Evolutionary conservation across 2,329 filamentous ascomycete species (phyloP).

Genomic region (Monilinia vaccinii-corymbosi): DNA sequence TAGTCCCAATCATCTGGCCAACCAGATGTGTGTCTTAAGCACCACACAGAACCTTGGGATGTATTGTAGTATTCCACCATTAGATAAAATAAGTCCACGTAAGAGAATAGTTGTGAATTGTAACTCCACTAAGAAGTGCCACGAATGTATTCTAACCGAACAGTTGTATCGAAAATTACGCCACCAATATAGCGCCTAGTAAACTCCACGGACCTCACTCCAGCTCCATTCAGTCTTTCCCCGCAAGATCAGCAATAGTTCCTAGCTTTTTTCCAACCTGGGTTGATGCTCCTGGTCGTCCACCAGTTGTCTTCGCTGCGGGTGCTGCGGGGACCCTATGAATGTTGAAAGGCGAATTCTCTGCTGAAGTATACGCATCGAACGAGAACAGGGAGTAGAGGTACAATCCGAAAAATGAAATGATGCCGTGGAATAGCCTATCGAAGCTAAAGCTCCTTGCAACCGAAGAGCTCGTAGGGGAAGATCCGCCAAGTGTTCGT

Average conservation of each 20-base stretch:
- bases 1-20: background rate
- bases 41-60: background rate
- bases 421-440: slow-evolving; percentile 1
- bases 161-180: background rate
- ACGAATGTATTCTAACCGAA: background rate
- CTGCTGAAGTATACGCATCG: slow-evolving; percentile 52
- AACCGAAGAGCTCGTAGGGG: background rate
- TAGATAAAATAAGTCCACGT: background rate
- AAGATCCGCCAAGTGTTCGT: slow-evolving; percentile 44
- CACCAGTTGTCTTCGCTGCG: slow-evolving; percentile 12
- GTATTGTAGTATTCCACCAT: background rate
- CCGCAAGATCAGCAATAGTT: slow-evolving; percentile 27
- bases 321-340: slow-evolving; percentile 27
- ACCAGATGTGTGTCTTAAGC: background rate
- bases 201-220: background rate
- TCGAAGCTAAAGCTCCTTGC: slow-evolving; percentile 6
- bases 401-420: slow-evolving; percentile 50
- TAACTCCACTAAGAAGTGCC: background rate
- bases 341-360: slow-evolving; percentile 50
- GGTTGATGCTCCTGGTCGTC: slow-evolving; percentile 25
- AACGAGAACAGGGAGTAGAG: slow-evolving; percentile 54
- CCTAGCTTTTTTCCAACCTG: slow-evolving; percentile 27
- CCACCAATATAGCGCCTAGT: background rate
- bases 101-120: background rate
- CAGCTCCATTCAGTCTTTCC: background rate